Percentiles rank a stretch among this genome's conserved stretches.
These are phyloP conservation scores for Irpex rosettiformis DNA, from an alignment of 1,284 basidiomycete genomes.

Conservation along the genomic window DNA sequence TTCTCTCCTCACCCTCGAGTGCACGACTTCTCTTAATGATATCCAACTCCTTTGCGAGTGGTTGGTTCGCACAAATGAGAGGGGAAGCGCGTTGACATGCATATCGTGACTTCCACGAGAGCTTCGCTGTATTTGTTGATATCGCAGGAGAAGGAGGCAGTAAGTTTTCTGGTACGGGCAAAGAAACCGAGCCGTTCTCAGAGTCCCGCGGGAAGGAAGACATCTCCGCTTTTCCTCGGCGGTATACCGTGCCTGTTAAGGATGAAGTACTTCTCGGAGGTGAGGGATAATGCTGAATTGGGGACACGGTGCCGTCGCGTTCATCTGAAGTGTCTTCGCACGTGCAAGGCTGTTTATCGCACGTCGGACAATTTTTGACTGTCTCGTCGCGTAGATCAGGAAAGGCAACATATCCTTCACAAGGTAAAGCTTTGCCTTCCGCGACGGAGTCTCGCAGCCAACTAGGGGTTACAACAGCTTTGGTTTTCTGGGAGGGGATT, in stretches of 20 bases:
- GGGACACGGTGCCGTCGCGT: background rate
- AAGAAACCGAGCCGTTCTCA: background rate
- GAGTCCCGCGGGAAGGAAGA: background rate
- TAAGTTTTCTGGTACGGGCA: slow-evolving; percentile 23
- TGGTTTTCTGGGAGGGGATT: slow-evolving; percentile 44
- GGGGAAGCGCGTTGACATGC: slow-evolving; percentile 61
- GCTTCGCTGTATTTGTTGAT: slow-evolving; percentile 20
- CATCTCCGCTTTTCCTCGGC: background rate
- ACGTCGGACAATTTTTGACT: slow-evolving; percentile 39
- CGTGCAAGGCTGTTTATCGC: slow-evolving; percentile 23
- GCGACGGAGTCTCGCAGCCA: slow-evolving; percentile 62
- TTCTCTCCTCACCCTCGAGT: slow-evolving; percentile 61
- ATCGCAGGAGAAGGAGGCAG: slow-evolving; percentile 25
- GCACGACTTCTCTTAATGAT: slow-evolving; percentile 54
- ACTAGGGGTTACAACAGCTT: slow-evolving; percentile 60
- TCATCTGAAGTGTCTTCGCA: slow-evolving; percentile 21
- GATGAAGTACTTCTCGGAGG: slow-evolving; percentile 1
- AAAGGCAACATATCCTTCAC: slow-evolving; percentile 51
- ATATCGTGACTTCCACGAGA: slow-evolving; percentile 42
- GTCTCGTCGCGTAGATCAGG: slow-evolving; percentile 45
- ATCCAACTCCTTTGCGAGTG: slow-evolving; percentile 50
- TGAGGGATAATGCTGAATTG: slow-evolving; percentile 5
- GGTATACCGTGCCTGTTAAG: background rate
- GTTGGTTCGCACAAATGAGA: slow-evolving; percentile 63
- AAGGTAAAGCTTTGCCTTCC: slow-evolving; percentile 43